phyloP scores from a whole-genome alignment of 768 basidiomycete genomes.

The Rhizopogon vesiculosus region DNA sequence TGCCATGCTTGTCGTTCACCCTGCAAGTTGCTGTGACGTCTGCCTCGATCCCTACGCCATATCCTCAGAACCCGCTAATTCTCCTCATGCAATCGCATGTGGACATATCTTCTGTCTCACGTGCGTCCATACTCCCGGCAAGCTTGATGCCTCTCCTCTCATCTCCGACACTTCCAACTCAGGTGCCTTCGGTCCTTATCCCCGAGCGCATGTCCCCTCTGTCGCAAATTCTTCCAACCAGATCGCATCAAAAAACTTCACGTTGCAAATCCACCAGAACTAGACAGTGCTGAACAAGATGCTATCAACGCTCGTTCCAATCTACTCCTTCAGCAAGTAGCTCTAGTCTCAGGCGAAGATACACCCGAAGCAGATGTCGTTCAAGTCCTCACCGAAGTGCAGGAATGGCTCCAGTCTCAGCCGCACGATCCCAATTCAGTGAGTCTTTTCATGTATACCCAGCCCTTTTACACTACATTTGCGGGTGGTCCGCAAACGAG shows the following conservation, averaged over 20 bases:
- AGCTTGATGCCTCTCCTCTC: constrained; percentile 2
- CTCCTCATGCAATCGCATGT: constrained; percentile 70
- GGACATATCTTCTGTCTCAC: constrained; percentile 71
- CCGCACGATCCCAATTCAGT: constrained; percentile 34
- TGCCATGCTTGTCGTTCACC: constrained; percentile 59
- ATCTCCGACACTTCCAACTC: constrained; percentile 1
- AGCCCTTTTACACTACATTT: neutral
- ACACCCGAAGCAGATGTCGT: constrained; percentile 28
- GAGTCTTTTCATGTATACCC: constrained; percentile 12
- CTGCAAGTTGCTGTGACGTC: constrained; percentile 71
- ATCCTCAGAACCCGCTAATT: constrained; percentile 42
- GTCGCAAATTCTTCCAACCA: constrained; percentile 55
- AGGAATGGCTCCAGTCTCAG: constrained; percentile 44
- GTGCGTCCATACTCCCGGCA: constrained; percentile 36
- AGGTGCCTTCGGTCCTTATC: constrained; percentile 53
- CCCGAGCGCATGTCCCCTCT: constrained; percentile 59
- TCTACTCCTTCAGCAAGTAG: constrained; percentile 31
- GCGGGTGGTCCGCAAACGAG: neutral
- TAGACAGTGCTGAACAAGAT: constrained; percentile 30
- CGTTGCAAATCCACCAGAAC: constrained; percentile 43
- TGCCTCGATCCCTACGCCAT: constrained; percentile 59
- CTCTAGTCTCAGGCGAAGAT: constrained; percentile 29
- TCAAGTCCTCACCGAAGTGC: constrained; percentile 42
- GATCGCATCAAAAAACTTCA: constrained; percentile 64
- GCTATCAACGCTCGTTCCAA: constrained; percentile 37